Percentiles rank a stretch among this genome's conserved stretches.
phyloP scores from a whole-genome alignment of 2,329 filamentous ascomycete genomes.

The Cladophialophora carrionii region DNA sequence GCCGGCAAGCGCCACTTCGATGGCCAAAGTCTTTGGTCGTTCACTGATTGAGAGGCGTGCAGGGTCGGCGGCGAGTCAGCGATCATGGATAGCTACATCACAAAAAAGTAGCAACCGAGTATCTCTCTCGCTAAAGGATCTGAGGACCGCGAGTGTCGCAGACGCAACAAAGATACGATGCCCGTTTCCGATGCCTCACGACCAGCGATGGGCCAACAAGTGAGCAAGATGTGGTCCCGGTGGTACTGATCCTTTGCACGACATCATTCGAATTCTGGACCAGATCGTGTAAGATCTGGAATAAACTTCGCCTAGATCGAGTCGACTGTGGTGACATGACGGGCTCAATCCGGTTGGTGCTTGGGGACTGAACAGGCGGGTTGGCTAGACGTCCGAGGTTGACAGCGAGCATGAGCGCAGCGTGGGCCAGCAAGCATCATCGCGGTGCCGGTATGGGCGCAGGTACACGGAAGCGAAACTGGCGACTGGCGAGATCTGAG shows the following conservation, averaged over 20 bases:
- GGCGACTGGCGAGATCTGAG: background rate
- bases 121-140: background rate
- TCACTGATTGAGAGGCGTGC: background rate
- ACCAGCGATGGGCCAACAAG: background rate
- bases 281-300: slow-evolving; percentile 7
- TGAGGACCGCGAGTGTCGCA: background rate
- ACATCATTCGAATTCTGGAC: background rate
- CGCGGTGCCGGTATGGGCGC: background rate
- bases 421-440: background rate
- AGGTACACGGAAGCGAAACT: background rate
- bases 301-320: background rate
- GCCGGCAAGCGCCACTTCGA: background rate
- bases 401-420: background rate
- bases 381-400: background rate
- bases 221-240: background rate
- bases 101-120: background rate
- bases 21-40: background rate
- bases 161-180: background rate
- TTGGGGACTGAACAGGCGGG: background rate
- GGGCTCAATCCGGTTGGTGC: slow-evolving; percentile 1
- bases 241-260: slow-evolving; percentile 1
- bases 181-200: background rate
- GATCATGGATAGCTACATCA: slow-evolving; percentile 7
- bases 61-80: slow-evolving; percentile 1
- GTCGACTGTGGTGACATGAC: background rate